Percentiles rank a stretch among this genome's conserved stretches.
Evolutionary conservation across 139 green algal genomes (phyloP).

Genomic region (Asterochloris erici): DNA sequence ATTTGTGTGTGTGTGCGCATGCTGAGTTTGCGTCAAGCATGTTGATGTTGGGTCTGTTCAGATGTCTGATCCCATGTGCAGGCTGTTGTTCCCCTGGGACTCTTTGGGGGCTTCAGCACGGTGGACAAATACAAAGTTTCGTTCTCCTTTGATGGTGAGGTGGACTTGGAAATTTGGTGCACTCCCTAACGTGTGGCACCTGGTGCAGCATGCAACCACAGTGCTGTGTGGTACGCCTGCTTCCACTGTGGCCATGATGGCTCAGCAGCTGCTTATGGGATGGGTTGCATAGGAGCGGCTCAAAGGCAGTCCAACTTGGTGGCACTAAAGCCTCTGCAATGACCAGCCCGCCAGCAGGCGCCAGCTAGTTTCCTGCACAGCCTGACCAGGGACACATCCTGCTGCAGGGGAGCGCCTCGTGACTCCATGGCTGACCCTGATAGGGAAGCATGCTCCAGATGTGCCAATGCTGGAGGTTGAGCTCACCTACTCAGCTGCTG

Average conservation of each 20-base stretch:
- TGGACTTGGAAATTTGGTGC: neutral
- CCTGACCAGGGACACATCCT: neutral
- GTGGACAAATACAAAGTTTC: constrained; percentile 44
- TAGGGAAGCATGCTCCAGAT: constrained; percentile 40
- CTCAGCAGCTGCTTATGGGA: too few relatives aligned
- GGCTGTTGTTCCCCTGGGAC: constrained; percentile 34
- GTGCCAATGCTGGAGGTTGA: constrained; percentile 56
- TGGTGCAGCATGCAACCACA: neutral
- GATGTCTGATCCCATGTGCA: neutral
- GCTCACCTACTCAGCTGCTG: constrained; percentile 46
- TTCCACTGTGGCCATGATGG: too few relatives aligned
- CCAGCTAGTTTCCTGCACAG: neutral
- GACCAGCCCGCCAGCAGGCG: neutral
- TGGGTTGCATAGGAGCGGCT: too few relatives aligned
- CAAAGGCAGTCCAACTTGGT: too few relatives aligned
- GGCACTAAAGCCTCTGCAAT: too few relatives aligned
- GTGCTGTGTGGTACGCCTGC: too few relatives aligned
- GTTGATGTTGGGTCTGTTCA: too few relatives aligned
- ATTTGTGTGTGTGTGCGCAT: too few relatives aligned
- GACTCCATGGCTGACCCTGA: constrained; percentile 64
- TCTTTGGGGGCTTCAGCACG: constrained; percentile 5
- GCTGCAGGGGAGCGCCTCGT: constrained; percentile 47
- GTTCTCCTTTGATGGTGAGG: constrained; percentile 18
- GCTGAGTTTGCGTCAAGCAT: too few relatives aligned
- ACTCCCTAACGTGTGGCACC: too few relatives aligned